Base-by-base conservation (phyloP, 2,329 filamentous ascomycete species). In the Mariannaea sp. region DNA sequence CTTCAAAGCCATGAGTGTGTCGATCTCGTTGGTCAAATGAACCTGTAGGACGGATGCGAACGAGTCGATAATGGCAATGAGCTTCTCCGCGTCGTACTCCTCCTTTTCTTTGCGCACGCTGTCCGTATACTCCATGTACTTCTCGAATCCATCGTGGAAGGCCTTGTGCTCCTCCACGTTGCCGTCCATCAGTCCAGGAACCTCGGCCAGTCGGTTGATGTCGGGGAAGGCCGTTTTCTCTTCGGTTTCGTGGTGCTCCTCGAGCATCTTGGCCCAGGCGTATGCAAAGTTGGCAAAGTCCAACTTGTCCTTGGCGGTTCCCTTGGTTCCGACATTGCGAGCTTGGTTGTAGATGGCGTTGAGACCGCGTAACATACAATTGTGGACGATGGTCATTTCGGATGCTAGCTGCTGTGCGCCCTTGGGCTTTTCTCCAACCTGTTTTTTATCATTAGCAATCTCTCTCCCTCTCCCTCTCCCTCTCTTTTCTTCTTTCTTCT, bases 111-210 rank as follows among this genome's bases (percentile, higher is more conserved):
- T 64, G 7, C 58, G 63, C 2, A 73, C 63, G 8, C 53, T 62
- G 2, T 61, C 53, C 7, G 73, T 42, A 55, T 76, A 77, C 4
- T 38, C 55, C 13, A 57, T 57, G 22, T 73, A 73, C 1, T 43
- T 43, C 0, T 67, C 60, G 3, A 78, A 48, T 0, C 74, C 73
- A 1, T 58, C 59, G 13, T 71, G 65, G 50, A 79, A 78, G 1
- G 64, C 61, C 7, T 67, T 62, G 54, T 78, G 76, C 46, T 79
- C 74, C 14, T 70, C 68, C 3, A 77, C 62, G 55, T 75, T 78
- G 38, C 52, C 60, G 12, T 73, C 71, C 74, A 77, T 77, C 19
- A 75, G 54, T 1, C 71, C 71, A 32, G 64, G 58, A 9, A 70
- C 67, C 0, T 69, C 73, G 3, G 68, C 55, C 17, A 72, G 48